Conservation (phyloP, 768 basidiomycete species). For the Phlegmacium glaucopus region DNA sequence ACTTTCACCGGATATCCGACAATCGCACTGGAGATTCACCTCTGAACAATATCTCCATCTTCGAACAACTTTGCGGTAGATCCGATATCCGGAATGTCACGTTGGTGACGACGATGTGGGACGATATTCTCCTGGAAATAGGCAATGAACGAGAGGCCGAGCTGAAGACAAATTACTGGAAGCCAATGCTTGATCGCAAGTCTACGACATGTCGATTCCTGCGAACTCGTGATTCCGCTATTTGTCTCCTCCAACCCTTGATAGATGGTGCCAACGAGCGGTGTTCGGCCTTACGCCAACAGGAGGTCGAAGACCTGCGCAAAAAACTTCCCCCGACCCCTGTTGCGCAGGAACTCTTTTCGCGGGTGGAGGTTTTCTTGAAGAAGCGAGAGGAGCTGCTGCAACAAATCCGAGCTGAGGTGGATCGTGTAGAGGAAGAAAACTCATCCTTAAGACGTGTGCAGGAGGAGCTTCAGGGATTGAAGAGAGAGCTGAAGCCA, state of each 20-base stretch:
- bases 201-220: slow-evolving; percentile 3
- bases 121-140: background rate
- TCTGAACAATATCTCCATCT: slow-evolving; percentile 26
- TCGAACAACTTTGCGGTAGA: slow-evolving; percentile 32
- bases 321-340: slow-evolving; percentile 20
- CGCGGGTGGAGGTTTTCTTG: background rate
- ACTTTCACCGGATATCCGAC: slow-evolving; percentile 20
- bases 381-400: background rate
- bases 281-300: slow-evolving; percentile 17
- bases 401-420: background rate
- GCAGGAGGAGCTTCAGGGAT: background rate
- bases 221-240: slow-evolving; percentile 15
- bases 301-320: slow-evolving; percentile 20
- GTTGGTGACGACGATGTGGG: slow-evolving; percentile 27
- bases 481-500: no score
- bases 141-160: slow-evolving; percentile 5
- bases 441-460: background rate
- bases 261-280: slow-evolving; percentile 6
- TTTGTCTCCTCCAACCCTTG: slow-evolving; percentile 17
- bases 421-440: background rate
- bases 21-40: slow-evolving; percentile 27
- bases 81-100: slow-evolving; percentile 24
- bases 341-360: slow-evolving; percentile 18
- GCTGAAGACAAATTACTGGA: slow-evolving; percentile 9
- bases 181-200: slow-evolving; percentile 12